Conservation (phyloP, 23 red algal species). For the Cyanidioschyzon merolae region DNA sequence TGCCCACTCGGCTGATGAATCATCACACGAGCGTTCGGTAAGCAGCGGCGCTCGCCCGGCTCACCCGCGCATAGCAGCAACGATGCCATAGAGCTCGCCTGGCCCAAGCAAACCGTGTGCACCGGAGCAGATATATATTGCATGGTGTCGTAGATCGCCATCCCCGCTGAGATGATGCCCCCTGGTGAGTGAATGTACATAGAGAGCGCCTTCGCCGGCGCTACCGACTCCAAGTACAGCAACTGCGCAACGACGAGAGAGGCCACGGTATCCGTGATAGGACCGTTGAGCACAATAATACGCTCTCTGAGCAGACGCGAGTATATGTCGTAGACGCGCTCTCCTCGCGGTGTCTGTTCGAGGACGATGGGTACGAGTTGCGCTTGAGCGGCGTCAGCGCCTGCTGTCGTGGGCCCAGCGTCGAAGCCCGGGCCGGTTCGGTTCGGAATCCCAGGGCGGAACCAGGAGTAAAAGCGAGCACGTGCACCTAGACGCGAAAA, state of each 20-base stretch:
- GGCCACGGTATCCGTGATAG: slow-evolving; percentile 21
- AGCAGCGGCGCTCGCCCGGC: slow-evolving; percentile 11
- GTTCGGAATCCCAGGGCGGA: not conserved
- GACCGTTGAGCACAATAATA: slow-evolving; percentile 23
- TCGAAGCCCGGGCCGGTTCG: not conserved
- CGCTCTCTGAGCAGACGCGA: slow-evolving; percentile 27
- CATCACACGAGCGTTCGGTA: slow-evolving; percentile 26
- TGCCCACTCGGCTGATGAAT: slow-evolving; percentile 30
- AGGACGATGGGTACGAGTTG: slow-evolving; percentile 26
- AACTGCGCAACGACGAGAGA: slow-evolving; percentile 23
- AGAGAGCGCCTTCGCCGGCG: slow-evolving; percentile 14
- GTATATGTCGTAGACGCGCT: slow-evolving; percentile 30
- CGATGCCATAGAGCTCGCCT: slow-evolving; percentile 31
- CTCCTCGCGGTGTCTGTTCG: slow-evolving; percentile 25
- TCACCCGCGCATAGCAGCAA: slow-evolving; percentile 26
- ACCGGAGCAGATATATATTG: slow-evolving; percentile 26
- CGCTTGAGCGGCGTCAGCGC: not conserved
- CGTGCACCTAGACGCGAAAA: not conserved
- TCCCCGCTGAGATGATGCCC: slow-evolving; percentile 17
- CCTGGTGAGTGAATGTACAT: slow-evolving; percentile 38
- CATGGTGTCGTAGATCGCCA: slow-evolving; percentile 36
- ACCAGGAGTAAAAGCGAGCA: not conserved
- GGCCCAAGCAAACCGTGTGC: slow-evolving; percentile 25
- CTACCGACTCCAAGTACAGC: slow-evolving; percentile 27
- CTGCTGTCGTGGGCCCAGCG: not conserved